Percentiles rank a stretch among this genome's conserved stretches.
Evolutionary conservation across 306 rosid species (phyloP).

Genomic region (Coriaria nepalensis): DNA sequence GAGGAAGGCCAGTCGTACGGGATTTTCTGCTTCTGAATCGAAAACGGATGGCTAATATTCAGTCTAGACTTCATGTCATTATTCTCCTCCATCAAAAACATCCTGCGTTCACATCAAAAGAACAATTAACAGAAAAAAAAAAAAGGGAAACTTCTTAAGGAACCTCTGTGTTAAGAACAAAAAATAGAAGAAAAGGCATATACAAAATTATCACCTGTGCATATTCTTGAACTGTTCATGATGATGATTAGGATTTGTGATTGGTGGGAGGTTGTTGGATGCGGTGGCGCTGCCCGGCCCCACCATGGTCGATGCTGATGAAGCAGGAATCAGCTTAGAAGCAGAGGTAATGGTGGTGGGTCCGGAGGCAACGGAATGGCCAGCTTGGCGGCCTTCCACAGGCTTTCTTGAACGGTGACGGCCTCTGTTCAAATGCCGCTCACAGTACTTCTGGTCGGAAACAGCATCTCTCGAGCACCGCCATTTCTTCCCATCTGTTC

Average conservation of each 20-base stretch:
- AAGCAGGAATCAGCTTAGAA: slow-evolving; percentile 22
- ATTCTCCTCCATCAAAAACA: slow-evolving; percentile 45
- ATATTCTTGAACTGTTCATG: slow-evolving; percentile 28
- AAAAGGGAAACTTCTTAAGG: too few species aligned
- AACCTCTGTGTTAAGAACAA: too few species aligned
- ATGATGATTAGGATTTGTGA: slow-evolving; percentile 6
- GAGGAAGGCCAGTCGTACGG: slow-evolving; percentile 34
- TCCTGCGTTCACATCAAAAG: slow-evolving; percentile 24
- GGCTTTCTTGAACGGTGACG: slow-evolving; percentile 99
- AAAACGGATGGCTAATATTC: slow-evolving; percentile 13
- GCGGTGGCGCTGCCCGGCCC: slow-evolving; percentile 24
- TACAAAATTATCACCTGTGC: slow-evolving; percentile 33
- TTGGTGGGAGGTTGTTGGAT: slow-evolving; percentile 32
- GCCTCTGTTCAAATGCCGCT: slow-evolving; percentile 91
- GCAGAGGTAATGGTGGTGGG: slow-evolving; percentile 15
- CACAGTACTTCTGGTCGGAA: slow-evolving; percentile 85
- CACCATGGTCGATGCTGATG: slow-evolving; percentile 22
- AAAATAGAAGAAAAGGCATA: too few species aligned
- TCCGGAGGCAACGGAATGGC: slow-evolving; percentile 48
- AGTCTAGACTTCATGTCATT: slow-evolving; percentile 36
- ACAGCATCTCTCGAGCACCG: slow-evolving; percentile 99
- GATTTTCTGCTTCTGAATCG: slow-evolving; percentile 33
- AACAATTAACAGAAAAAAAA: not conserved
- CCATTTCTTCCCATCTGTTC: slow-evolving; percentile 99
- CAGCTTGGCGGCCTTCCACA: slow-evolving; percentile 98